A percentile compares a stretch with the other conserved stretches of the same genome.
These are phyloP conservation scores for Irpex sp. DNA, from an alignment of 1,284 basidiomycete species.

Conservation along the genomic window DNA sequence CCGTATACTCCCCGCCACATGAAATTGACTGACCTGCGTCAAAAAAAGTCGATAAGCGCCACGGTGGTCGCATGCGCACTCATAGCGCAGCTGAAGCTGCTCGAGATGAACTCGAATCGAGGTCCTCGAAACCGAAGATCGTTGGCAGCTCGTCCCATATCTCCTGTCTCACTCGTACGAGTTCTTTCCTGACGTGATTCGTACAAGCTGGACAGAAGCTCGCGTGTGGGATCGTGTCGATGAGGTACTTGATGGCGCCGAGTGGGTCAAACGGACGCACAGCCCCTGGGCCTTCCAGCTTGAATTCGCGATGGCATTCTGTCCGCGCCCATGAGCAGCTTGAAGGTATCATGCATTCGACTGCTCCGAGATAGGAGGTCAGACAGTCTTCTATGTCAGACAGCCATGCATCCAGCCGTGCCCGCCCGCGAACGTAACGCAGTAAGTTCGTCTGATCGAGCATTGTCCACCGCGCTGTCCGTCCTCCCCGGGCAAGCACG, in stretches of 20 bases:
- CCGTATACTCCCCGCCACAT: background rate
- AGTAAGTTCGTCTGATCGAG: constrained; percentile 10
- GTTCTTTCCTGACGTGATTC: constrained; percentile 5
- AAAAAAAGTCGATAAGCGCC: background rate
- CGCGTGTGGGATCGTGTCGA: constrained; percentile 3
- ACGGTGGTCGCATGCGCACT: constrained; percentile 16
- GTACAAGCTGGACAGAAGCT: constrained; percentile 5
- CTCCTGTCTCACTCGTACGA: constrained; percentile 7
- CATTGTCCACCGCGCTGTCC: constrained; percentile 12
- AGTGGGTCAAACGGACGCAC: constrained; percentile 10
- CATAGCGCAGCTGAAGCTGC: constrained; percentile 12
- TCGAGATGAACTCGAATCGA: background rate
- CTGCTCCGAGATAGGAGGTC: constrained; percentile 8
- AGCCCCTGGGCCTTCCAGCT: constrained; percentile 8
- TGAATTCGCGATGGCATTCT: constrained; percentile 4
- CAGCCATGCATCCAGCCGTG: constrained; percentile 7
- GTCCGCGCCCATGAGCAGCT: constrained; percentile 6
- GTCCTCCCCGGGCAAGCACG: constrained; percentile 7
- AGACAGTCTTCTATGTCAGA: constrained; percentile 9
- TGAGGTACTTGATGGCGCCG: constrained; percentile 5
- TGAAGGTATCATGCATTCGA: constrained; percentile 6
- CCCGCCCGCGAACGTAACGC: constrained; percentile 11
- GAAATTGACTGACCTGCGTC: background rate
- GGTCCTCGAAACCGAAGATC: background rate
- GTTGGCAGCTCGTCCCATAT: constrained; percentile 10